phyloP scores from a whole-genome alignment of 2,329 filamentous ascomycete genomes.

The Diaporthe destruens region DNA sequence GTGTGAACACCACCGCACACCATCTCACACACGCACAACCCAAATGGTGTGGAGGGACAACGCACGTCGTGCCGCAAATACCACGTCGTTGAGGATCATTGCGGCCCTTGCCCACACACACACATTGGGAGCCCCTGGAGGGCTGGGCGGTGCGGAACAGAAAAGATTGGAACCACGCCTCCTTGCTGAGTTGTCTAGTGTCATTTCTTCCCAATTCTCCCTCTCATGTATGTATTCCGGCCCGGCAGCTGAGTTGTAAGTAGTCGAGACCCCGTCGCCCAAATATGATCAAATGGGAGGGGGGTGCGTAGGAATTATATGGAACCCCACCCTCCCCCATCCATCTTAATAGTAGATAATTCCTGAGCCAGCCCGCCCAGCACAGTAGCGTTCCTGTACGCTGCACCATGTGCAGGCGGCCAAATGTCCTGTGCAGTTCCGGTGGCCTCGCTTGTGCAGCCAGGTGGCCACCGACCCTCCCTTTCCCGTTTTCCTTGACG shows the following conservation, averaged over 20 bases:
- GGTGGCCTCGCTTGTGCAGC: constrained; percentile 41
- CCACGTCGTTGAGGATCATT: constrained; percentile 35
- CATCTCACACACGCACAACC: neutral
- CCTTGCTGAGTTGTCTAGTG: constrained; percentile 40
- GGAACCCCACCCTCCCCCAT: constrained; percentile 16
- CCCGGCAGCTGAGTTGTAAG: constrained; percentile 30
- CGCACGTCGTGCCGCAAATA: constrained; percentile 37
- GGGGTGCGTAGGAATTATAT: constrained; percentile 36
- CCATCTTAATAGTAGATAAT: too few species aligned
- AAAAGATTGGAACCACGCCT: constrained; percentile 37
- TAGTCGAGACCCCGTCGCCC: constrained; percentile 26
- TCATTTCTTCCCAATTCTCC: constrained; percentile 1
- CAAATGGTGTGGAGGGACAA: constrained; percentile 36
- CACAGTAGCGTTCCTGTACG: constrained; percentile 41
- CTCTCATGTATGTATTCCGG: constrained; percentile 14
- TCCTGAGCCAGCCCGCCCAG: constrained; percentile 35
- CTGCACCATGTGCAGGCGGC: constrained; percentile 42
- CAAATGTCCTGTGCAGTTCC: constrained; percentile 41
- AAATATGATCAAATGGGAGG: constrained; percentile 35
- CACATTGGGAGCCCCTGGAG: constrained; percentile 29
- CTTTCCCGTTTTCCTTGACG: constrained; percentile 20
- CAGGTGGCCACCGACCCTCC: constrained; percentile 31
- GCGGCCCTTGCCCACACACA: constrained; percentile 34
- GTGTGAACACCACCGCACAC: neutral
- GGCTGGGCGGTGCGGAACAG: constrained; percentile 24